Evolutionary conservation across 73 alveolate species (phyloP), one percentile per base, ranked within the genome.

Genomic region (Paramecium sexaurelia): DNA sequence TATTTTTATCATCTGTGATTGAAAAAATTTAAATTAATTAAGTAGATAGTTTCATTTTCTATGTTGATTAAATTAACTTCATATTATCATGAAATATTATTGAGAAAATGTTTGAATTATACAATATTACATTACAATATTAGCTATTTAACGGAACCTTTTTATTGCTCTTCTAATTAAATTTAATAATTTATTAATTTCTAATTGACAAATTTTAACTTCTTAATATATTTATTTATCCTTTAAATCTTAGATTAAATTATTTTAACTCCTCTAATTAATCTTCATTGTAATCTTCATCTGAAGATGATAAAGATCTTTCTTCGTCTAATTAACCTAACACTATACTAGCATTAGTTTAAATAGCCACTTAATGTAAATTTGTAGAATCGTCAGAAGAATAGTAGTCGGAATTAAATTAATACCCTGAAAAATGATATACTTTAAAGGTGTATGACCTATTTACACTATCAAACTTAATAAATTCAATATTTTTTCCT

Each of bases 381-480:
- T 29, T 20, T 26, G 83, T 61, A 13, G 43, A 61, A 61, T 61
- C 83, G 7, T 61, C 83, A 22, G 83, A 61, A 3, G 83, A 26
- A 61, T 61, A 61, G 43, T 29, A 61, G 11, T 61, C 83, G 5
- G 83, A 61, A 61, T 61, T 61, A 61, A 61, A 61, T 26, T 61
- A 8, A 61, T 61, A 61, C 7, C 83, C 83, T 10, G 83, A 61
- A 32, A 61, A 61, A 61, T 61, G 83, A 13, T 61, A 27, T 0
- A 61, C 83, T 61, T 32, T 61, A 5, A 61, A 61, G 2, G 83
- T 61, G 26, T 61, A 61, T 11, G 83, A 61, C 26, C 83, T 5
- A 26, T 61, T 29, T 24, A 6, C 45, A 29, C 29, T 15, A 61
- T 61, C 83, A 24, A 61, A 61, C 5, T 11, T 29, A 19, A 61